These are phyloP conservation scores for Cystobasidium ongulense DNA, from an alignment of 768 basidiomycete genomes.

Conservation along the genomic window DNA sequence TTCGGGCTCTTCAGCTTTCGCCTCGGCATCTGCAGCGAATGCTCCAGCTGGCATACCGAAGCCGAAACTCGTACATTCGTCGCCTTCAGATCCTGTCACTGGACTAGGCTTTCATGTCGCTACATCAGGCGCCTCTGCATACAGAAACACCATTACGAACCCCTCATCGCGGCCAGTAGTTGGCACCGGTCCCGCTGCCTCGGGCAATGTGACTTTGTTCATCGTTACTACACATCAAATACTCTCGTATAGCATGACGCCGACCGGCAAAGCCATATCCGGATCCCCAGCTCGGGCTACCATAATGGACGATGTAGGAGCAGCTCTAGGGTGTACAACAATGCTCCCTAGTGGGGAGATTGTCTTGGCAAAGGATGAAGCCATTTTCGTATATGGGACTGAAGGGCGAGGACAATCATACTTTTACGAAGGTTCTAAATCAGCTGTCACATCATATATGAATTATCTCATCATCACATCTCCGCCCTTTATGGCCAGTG, in stretches of 20 bases:
- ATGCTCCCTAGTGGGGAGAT: constrained; percentile 53
- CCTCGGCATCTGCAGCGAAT: constrained; percentile 20
- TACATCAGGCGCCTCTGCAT: constrained; percentile 35
- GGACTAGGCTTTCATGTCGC: constrained; percentile 76
- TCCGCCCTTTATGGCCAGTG: constrained; percentile 65
- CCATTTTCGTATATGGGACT: constrained; percentile 72
- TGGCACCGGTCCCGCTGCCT: constrained; percentile 15
- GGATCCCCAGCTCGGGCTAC: constrained; percentile 56
- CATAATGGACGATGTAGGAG: constrained; percentile 78
- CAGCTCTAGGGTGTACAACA: constrained; percentile 70
- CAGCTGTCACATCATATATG: constrained; percentile 30
- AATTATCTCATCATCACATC: constrained; percentile 78
- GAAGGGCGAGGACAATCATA: constrained; percentile 76
- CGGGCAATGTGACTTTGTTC: constrained; percentile 55
- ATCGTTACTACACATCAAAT: constrained; percentile 82
- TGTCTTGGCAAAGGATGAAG: constrained; percentile 81
- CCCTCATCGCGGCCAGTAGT: constrained; percentile 43
- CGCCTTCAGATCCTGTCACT: constrained; percentile 77
- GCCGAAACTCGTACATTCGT: constrained; percentile 70
- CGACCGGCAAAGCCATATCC: constrained; percentile 50
- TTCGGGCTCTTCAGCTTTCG: constrained; percentile 49
- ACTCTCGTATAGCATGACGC: constrained; percentile 64
- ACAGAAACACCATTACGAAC: not conserved
- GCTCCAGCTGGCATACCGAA: constrained; percentile 72
- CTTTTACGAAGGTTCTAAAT: constrained; percentile 73